Percentiles rank a stretch among this genome's conserved stretches.
These are phyloP conservation scores for Zygosaccharomyces pseudobailii DNA, from an alignment of 1,139 yeast species.

Conservation along the genomic window DNA sequence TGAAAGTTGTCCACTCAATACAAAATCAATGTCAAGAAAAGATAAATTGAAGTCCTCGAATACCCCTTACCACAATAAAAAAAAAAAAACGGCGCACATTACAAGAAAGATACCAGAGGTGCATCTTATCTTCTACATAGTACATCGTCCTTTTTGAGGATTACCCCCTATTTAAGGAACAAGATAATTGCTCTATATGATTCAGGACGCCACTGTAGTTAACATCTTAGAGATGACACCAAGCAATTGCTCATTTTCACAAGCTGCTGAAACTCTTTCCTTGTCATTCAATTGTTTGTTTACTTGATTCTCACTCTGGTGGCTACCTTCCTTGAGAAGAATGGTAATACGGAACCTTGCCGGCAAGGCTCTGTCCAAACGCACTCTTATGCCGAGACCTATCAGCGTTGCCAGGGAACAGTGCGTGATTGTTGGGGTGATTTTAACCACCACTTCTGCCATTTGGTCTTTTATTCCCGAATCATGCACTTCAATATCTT, in stretches of 20 bases:
- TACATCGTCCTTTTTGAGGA: too few species aligned
- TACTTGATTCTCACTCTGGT: conserved; percentile 92
- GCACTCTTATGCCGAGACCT: conserved; percentile 89
- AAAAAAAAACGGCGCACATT: neutral
- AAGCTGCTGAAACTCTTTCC: conserved; percentile 97
- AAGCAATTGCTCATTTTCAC: conserved; percentile 89
- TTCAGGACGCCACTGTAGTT: conserved; percentile 39
- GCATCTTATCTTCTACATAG: neutral
- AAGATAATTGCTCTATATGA: too few species aligned
- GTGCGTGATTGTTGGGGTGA: conserved; percentile 97
- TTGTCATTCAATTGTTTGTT: conserved; percentile 95
- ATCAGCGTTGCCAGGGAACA: conserved; percentile 94
- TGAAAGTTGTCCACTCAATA: too few species aligned
- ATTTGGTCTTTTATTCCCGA: conserved; percentile 48
- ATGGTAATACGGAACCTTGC: conserved; percentile 77
- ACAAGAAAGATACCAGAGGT: neutral
- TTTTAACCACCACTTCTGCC: conserved; percentile 73
- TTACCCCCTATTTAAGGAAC: too few species aligned
- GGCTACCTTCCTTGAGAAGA: conserved; percentile 83
- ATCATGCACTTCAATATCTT: conserved; percentile 68
- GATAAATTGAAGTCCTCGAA: neutral
- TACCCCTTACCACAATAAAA: neutral
- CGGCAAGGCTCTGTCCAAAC: conserved; percentile 85
- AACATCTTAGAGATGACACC: conserved; percentile 90
- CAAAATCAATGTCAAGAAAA: too few species aligned